These are phyloP conservation scores for Metarhizium guizhouense DNA, from an alignment of 2,329 filamentous ascomycete species.

Conservation along the genomic window DNA sequence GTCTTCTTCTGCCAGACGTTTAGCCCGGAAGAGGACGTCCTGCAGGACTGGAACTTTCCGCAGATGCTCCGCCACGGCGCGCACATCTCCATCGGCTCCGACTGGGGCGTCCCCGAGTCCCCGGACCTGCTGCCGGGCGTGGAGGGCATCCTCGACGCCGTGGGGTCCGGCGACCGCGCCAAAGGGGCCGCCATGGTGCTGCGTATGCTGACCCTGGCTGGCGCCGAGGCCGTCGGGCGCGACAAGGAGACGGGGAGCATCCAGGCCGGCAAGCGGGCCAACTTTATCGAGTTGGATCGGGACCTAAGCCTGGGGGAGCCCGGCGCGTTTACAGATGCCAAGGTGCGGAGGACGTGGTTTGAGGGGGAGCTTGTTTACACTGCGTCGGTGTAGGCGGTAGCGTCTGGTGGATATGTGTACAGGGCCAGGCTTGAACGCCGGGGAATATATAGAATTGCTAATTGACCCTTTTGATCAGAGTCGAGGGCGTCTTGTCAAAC, in stretches of 20 bases:
- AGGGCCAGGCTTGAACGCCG: too few relatives aligned
- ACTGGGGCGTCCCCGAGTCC: slow-evolving; percentile 1
- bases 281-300: background rate
- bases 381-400: too few relatives aligned
- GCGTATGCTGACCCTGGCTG: background rate
- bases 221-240: slow-evolving; percentile 1
- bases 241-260: slow-evolving; percentile 1
- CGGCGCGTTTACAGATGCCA: too few relatives aligned
- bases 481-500: too few relatives aligned
- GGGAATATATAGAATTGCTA: too few relatives aligned
- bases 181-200: too few relatives aligned
- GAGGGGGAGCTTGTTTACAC: background rate
- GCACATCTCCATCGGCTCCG: slow-evolving; percentile 2
- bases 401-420: too few relatives aligned
- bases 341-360: too few relatives aligned
- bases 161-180: too few relatives aligned
- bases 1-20: slow-evolving; percentile 1
- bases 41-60: background rate
- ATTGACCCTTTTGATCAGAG: too few relatives aligned
- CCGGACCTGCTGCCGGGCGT: background rate
- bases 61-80: slow-evolving; percentile 1
- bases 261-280: background rate
- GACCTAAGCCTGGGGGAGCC: background rate
- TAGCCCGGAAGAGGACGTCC: background rate
- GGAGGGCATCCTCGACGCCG: too few relatives aligned